A percentile compares a stretch with the other conserved stretches of the same genome.
phyloP scores from a whole-genome alignment of 2,329 filamentous ascomycete genomes.

The Fusarium tjaetaba region DNA sequence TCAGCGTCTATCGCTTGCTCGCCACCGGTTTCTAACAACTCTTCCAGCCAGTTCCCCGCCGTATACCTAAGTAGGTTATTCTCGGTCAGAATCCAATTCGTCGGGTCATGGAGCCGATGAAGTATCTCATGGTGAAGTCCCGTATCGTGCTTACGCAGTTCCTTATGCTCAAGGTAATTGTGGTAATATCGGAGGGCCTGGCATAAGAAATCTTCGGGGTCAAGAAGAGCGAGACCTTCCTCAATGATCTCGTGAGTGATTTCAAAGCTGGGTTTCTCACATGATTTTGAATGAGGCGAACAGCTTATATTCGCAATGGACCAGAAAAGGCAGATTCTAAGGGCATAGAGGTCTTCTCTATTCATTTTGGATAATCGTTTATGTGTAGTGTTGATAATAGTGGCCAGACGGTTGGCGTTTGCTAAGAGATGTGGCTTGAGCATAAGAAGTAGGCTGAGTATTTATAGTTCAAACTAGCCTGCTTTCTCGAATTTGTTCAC shows the following conservation, averaged over 20 bases:
- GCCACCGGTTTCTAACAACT: background rate
- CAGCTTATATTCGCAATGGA: rapidly evolving
- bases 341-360: background rate
- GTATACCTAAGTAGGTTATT: background rate
- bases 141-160: background rate
- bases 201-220: background rate
- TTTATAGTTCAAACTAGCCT: background rate
- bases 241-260: background rate
- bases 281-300: too few species aligned
- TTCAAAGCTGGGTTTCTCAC: background rate
- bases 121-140: background rate
- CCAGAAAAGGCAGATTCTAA: background rate
- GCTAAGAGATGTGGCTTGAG: background rate
- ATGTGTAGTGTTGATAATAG: too few species aligned
- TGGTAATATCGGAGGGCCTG: background rate
- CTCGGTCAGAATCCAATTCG: background rate
- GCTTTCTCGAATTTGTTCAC: background rate
- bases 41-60: background rate
- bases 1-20: background rate
- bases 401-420: background rate
- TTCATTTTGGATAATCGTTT: background rate
- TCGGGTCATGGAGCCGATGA: background rate
- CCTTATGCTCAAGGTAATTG: background rate
- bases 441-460: background rate
- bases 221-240: background rate